Percentiles rank a stretch among this genome's conserved stretches.
Conservation (phyloP, 2,329 filamentous ascomycete genomes). For the Aquanectria penicillioides region DNA sequence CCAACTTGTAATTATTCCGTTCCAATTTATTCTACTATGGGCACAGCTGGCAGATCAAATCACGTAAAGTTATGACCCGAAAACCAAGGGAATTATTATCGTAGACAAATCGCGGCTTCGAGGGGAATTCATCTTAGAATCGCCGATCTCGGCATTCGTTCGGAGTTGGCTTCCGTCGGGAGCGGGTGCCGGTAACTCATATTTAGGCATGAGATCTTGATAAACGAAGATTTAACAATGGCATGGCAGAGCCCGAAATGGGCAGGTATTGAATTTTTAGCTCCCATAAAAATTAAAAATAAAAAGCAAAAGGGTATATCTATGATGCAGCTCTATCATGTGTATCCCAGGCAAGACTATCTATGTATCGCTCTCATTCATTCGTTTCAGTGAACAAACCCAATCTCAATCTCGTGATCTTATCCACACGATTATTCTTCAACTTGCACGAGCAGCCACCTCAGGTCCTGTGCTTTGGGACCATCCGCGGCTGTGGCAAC, state of each 20-base stretch:
- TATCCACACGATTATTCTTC: constrained; percentile 6
- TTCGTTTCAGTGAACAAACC: not conserved
- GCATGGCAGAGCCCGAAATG: not conserved
- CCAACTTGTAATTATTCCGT: not conserved
- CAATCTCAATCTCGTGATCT: constrained; percentile 6
- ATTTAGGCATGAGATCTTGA: too few relatives aligned
- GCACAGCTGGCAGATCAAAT: not conserved
- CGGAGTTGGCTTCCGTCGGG: constrained; percentile 4
- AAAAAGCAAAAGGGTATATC: constrained; percentile 19
- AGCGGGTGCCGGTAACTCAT: too few relatives aligned
- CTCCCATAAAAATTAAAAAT: not conserved
- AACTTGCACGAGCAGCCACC: not conserved
- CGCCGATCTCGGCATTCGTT: constrained; percentile 22
- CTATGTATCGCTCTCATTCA: not conserved
- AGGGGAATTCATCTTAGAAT: not conserved
- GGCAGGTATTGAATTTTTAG: too few relatives aligned
- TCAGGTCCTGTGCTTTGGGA: constrained; percentile 15
- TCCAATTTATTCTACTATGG: not conserved
- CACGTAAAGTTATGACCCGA: not conserved
- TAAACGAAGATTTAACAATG: too few relatives aligned
- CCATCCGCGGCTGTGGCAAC: constrained; percentile 12
- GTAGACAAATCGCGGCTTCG: not conserved
- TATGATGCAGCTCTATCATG: not conserved
- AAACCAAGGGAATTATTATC: not conserved
- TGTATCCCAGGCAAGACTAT: not conserved